phyloP scores from a whole-genome alignment of 306 rosid genomes.

The Pyrus betulifolia region DNA sequence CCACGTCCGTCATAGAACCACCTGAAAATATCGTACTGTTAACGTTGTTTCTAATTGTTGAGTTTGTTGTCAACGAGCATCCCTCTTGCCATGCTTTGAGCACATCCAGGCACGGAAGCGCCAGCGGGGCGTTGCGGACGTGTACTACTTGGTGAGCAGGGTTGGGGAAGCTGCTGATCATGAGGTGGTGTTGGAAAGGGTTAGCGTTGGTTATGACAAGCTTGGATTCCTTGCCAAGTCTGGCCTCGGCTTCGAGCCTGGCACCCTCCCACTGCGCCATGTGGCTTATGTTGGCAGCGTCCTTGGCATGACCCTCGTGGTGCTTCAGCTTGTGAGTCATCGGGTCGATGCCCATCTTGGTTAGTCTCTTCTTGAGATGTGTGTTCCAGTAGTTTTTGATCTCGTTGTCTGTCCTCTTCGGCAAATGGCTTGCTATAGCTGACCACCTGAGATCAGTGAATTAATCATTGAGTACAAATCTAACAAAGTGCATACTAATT shows the following conservation, averaged over 20 bases:
- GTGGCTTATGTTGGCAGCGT: conserved; percentile 79
- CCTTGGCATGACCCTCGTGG: conserved; percentile 43
- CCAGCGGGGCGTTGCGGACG: conserved; percentile 13
- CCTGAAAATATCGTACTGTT: conserved; percentile 10
- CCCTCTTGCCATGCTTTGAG: conserved; percentile 58
- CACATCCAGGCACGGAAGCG: conserved; percentile 37
- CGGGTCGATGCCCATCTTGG: conserved; percentile 96
- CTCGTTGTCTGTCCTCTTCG: conserved; percentile 91
- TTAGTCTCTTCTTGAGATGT: conserved; percentile 78
- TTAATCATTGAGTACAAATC: not conserved
- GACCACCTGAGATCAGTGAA: conserved; percentile 62
- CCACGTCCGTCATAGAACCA: conserved; percentile 11
- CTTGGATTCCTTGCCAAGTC: conserved; percentile 78
- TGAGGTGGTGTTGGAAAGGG: conserved; percentile 32
- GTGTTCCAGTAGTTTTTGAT: conserved; percentile 98
- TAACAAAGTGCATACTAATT: not conserved
- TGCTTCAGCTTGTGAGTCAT: conserved; percentile 80
- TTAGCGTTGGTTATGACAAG: conserved; percentile 21
- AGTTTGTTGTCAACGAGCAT: conserved; percentile 20
- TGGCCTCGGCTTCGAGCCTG: conserved; percentile 94
- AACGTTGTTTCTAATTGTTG: not conserved
- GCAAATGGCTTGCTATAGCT: conserved; percentile 89
- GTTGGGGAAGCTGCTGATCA: conserved; percentile 4
- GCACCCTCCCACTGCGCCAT: conserved; percentile 99
- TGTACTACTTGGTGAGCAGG: conserved; percentile 23